Conservation (phyloP, 768 basidiomycete species). For the Sporobolomyces pararoseus region DNA sequence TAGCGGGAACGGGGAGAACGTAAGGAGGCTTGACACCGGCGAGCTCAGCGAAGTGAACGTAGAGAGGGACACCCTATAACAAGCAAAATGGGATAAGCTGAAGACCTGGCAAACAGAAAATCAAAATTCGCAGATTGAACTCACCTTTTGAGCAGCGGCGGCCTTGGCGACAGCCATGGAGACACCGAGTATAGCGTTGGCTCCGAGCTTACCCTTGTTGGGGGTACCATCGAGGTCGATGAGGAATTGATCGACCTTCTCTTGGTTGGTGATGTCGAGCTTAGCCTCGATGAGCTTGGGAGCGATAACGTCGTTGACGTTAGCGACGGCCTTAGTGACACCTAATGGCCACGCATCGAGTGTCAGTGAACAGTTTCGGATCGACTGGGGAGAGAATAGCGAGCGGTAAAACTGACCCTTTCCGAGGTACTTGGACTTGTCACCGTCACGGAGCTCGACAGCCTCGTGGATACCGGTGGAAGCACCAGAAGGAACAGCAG, state of each 20-base stretch:
- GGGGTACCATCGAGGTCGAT: constrained; percentile 95
- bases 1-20: constrained; percentile 83
- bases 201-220: constrained; percentile 99
- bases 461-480: constrained; percentile 98
- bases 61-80: constrained; percentile 72
- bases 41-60: constrained; percentile 92
- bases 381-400: not conserved
- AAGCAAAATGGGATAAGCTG: not conserved
- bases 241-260: constrained; percentile 93
- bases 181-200: constrained; percentile 98
- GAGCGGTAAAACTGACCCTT: constrained; percentile 61
- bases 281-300: constrained; percentile 79
- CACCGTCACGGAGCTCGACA: constrained; percentile 95
- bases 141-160: constrained; percentile 79
- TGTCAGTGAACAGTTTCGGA: constrained; percentile 10
- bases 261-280: constrained; percentile 81
- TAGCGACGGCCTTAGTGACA: constrained; percentile 85
- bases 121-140: not conserved
- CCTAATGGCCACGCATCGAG: constrained; percentile 54
- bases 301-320: constrained; percentile 87
- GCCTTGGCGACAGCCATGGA: constrained; percentile 93
- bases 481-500: constrained; percentile 94
- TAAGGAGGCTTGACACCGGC: constrained; percentile 92
- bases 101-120: not conserved
- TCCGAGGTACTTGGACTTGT: constrained; percentile 86